phyloP scores from a whole-genome alignment of 768 basidiomycete genomes.

The Mycena belliarum region DNA sequence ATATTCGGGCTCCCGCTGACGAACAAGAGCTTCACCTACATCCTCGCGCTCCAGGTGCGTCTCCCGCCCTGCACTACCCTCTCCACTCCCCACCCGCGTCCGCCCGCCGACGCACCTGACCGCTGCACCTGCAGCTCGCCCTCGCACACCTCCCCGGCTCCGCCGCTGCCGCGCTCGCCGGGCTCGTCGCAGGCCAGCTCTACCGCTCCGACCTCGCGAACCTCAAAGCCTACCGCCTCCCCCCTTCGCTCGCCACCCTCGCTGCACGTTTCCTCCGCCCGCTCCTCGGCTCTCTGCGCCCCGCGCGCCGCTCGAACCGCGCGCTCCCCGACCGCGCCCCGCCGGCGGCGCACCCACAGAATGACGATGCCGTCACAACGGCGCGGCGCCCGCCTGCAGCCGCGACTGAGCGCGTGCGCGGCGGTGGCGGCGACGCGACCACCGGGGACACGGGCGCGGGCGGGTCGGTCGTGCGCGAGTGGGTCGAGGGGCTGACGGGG shows the following conservation, averaged over 20 bases:
- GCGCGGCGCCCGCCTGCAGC: slow-evolving; percentile 39
- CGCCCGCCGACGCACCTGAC: background rate
- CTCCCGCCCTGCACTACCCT: background rate
- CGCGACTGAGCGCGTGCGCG: slow-evolving; percentile 23
- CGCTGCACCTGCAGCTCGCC: slow-evolving; percentile 56
- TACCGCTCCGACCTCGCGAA: slow-evolving; percentile 84
- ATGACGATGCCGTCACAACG: slow-evolving; percentile 68
- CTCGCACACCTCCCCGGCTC: slow-evolving; percentile 70
- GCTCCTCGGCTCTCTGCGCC: slow-evolving; percentile 61
- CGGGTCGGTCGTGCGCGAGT: slow-evolving; percentile 68
- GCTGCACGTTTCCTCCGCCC: slow-evolving; percentile 62
- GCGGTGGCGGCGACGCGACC: slow-evolving; percentile 23
- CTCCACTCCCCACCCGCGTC: background rate
- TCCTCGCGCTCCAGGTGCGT: slow-evolving; percentile 71
- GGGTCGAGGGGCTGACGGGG: slow-evolving; percentile 81
- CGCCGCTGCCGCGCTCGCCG: slow-evolving; percentile 58
- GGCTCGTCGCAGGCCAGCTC: slow-evolving; percentile 69
- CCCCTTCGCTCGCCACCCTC: slow-evolving; percentile 57
- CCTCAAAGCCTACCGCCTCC: slow-evolving; percentile 78
- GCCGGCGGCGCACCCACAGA: slow-evolving; percentile 28
- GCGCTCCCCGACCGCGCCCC: slow-evolving; percentile 64
- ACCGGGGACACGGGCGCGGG: slow-evolving; percentile 28
- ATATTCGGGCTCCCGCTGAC: slow-evolving; percentile 73
- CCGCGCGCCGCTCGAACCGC: slow-evolving; percentile 68
- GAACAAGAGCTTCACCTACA: slow-evolving; percentile 76